Percentiles rank a stretch among this genome's conserved stretches.
These are phyloP conservation scores for Austroboletus rostrupii DNA, from an alignment of 1,284 basidiomycete genomes.

Conservation along the genomic window DNA sequence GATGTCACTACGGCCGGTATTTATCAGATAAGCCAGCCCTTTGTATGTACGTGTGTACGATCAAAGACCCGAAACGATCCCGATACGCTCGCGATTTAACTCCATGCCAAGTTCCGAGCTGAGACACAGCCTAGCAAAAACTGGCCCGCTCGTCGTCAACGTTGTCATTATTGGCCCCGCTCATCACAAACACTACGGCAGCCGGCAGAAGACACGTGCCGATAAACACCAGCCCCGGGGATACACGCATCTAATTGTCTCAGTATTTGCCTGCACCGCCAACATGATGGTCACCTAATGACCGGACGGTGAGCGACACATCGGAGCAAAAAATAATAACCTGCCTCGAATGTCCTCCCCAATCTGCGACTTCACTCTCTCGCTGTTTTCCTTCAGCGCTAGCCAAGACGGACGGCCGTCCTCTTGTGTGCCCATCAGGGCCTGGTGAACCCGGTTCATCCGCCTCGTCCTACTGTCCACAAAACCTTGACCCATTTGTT, in stretches of 20 bases:
- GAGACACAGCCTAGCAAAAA: too few species aligned
- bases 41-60: not conserved
- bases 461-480: conserved; percentile 34
- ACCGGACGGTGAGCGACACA: not conserved
- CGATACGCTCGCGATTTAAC: too few species aligned
- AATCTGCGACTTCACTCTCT: conserved; percentile 28
- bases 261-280: not conserved
- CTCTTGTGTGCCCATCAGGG: conserved; percentile 53
- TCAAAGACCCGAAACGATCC: not conserved
- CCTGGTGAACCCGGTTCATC: conserved; percentile 47
- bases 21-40: conserved; percentile 15
- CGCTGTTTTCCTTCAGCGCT: conserved; percentile 47
- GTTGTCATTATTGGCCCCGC: too few species aligned
- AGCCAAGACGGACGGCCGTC: conserved; percentile 51
- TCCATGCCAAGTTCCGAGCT: too few species aligned
- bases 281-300: too few species aligned
- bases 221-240: too few species aligned
- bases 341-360: conserved; percentile 34
- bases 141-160: too few species aligned
- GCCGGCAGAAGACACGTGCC: too few species aligned
- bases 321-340: not conserved
- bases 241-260: too few species aligned
- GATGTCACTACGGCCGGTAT: not conserved
- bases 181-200: too few species aligned
- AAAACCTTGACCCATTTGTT: conserved; percentile 35